These are phyloP conservation scores for Logfia minima DNA, from an alignment of 129 eudicot genomes.

Conservation along the genomic window DNA sequence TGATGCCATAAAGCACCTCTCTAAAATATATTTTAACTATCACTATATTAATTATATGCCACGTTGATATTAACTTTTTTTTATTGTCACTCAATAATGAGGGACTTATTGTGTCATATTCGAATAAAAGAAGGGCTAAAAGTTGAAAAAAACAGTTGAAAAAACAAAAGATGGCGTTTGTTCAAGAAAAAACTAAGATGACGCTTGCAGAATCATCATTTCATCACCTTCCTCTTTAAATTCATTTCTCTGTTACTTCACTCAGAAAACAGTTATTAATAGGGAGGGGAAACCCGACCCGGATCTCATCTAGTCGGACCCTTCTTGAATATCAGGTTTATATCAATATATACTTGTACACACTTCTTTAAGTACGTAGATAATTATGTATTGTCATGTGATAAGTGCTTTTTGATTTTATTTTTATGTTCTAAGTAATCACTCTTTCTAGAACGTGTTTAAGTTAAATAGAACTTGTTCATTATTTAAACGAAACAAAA, in stretches of 20 bases:
- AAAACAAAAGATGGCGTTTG: conserved; percentile 12
- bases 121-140: conserved; percentile 3
- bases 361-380: background rate
- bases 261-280: background rate
- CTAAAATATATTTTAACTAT: too few relatives aligned
- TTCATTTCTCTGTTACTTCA: conserved; percentile 13
- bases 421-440: background rate
- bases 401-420: background rate
- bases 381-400: conserved; percentile 15
- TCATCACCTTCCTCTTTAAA: conserved; percentile 29
- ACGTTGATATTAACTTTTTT: background rate
- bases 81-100: background rate
- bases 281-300: conserved; percentile 2
- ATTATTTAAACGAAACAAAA: background rate
- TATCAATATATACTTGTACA: background rate
- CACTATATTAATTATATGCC: background rate
- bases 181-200: background rate
- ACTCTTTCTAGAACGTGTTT: background rate
- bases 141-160: conserved; percentile 24
- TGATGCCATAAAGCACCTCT: background rate
- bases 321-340: conserved; percentile 30
- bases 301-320: conserved; percentile 22
- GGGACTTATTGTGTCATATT: conserved; percentile 12
- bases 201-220: conserved; percentile 22
- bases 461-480: background rate